Evolutionary conservation across 441 rosid species (phyloP), one percentile per base, ranked within the genome.

Genomic region (Metrosideros polymorpha): DNA sequence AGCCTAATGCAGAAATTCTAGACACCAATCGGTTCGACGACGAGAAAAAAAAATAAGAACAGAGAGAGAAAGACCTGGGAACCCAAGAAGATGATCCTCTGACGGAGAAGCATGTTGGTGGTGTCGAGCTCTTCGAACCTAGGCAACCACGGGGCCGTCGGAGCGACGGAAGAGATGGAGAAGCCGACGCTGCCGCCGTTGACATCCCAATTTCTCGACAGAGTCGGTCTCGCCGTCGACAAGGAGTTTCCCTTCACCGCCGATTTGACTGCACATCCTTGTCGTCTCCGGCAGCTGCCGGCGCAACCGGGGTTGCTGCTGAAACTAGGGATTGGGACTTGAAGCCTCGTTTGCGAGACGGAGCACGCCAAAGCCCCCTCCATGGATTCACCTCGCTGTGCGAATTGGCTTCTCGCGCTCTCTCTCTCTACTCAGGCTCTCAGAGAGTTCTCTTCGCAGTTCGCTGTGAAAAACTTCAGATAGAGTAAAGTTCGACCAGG

Each of bases 101-200:
- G 98, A 85, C 99, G 97, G 54, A 97, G 98, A 84, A 97, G 96
- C 98, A 94, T 94, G 92, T 93, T 95, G 86, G 98, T 94, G 84
- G 94, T 92, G 82, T 97, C 98, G 39, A 96, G 94, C 84, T 97
- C 99, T 88, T 96, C 96, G 83, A 97, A 92, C 88, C 91, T 92
- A 5, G 99, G 98, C 39, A 93, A 89, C 29, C 92, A 82, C 1
- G 99, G 91, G 89, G 93, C 90, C 4, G 95, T 86, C 55, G 91
- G 86, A 86, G 91, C 56, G 43, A 88, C 89, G 27, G 91, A 84
- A 27, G 94, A 88, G 18, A 63, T 18, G 79, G 43, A 53, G 27
- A 25, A 24, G 24, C 87, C 55, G 50, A 79, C 82, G 57, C 43
- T 45, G 45, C 87, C 25, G 52, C 82, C 88, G 47, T 90, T 71